These are phyloP conservation scores for Cladorrhinum samala DNA, from an alignment of 495 filamentous ascomycete species.

Conservation along the genomic window DNA sequence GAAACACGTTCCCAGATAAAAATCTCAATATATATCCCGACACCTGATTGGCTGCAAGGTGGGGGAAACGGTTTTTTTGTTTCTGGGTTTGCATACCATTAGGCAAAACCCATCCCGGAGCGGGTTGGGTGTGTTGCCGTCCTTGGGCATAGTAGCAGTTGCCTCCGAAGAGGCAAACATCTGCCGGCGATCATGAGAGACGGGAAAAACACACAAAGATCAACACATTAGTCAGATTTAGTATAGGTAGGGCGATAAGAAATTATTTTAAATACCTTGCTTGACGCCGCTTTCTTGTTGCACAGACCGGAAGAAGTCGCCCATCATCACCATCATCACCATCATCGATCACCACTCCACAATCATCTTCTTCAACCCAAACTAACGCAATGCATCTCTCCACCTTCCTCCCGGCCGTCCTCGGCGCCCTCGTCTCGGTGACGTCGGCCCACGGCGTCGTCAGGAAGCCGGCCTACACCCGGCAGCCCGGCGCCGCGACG, in stretches of 20 bases:
- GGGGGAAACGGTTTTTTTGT: background rate
- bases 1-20: background rate
- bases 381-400: conserved; percentile 13
- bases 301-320: too few relatives aligned
- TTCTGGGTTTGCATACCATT: background rate
- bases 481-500: conserved; percentile 56
- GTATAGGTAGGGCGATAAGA: too few relatives aligned
- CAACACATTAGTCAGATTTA: too few relatives aligned
- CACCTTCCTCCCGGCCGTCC: conserved; percentile 25
- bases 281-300: too few relatives aligned
- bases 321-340: background rate
- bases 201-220: too few relatives aligned
- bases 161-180: too few relatives aligned
- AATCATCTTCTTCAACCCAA: background rate
- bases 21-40: background rate
- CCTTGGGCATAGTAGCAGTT: too few relatives aligned
- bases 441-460: conserved; percentile 60
- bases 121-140: background rate
- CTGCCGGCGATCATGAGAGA: background rate
- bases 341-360: background rate
- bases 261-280: too few relatives aligned
- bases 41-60: background rate
- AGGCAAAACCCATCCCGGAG: background rate
- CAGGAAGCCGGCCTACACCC: conserved; percentile 45
- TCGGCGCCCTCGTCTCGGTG: conserved; percentile 45